A percentile compares a stretch with the other conserved stretches of the same genome.
Evolutionary conservation across 257 asterid genomes (phyloP).

Genomic region (Nicotiana obtusifolia): DNA sequence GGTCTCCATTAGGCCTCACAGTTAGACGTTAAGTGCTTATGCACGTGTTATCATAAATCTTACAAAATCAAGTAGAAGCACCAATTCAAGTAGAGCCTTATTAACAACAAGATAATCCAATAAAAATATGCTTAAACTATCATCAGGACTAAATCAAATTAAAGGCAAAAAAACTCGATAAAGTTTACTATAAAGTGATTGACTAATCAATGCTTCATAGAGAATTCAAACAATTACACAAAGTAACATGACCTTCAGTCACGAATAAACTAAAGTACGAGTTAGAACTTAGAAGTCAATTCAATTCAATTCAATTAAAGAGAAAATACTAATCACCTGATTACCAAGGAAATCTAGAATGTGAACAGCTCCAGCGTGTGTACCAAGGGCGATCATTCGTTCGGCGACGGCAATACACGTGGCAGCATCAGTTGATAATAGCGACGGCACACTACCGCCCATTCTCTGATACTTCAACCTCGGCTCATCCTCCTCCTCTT

Average conservation of each 20-base stretch:
- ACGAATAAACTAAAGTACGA: not conserved
- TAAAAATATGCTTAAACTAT: not conserved
- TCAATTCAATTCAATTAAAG: not conserved
- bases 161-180: not conserved
- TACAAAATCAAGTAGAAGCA: not conserved
- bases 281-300: not conserved
- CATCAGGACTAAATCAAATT: not conserved
- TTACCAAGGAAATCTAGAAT: slow-evolving; percentile 97
- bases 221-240: not conserved
- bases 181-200: not conserved
- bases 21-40: not conserved
- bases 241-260: not conserved
- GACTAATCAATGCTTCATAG: not conserved
- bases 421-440: slow-evolving; percentile 80
- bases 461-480: slow-evolving; percentile 95
- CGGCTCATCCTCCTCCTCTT: slow-evolving; percentile 75
- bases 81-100: not conserved
- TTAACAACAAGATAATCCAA: not conserved
- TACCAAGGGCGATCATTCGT: slow-evolving; percentile 97
- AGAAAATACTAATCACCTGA: slow-evolving; percentile 36
- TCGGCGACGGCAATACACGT: slow-evolving; percentile 86
- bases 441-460: slow-evolving; percentile 93
- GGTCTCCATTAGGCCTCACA: no score
- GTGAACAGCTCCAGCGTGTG: slow-evolving; percentile 76
- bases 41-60: not conserved